Percentiles rank a stretch among this genome's conserved stretches.
These are phyloP conservation scores for Cyberlindnera americana DNA, from an alignment of 805 yeast species.

Conservation along the genomic window DNA sequence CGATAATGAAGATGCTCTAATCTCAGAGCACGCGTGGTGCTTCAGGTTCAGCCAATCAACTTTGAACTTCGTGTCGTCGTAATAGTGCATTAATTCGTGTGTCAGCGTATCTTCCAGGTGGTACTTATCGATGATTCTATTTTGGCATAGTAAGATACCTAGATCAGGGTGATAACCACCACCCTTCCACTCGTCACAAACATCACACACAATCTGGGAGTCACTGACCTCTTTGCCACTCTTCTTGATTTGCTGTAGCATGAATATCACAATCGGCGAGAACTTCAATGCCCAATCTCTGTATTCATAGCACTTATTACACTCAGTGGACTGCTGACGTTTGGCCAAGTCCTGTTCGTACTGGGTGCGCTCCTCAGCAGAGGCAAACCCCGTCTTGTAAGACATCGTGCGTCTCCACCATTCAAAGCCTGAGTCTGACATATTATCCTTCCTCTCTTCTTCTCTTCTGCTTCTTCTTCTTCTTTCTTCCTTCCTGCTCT, in stretches of 20 bases:
- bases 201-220: conserved; percentile 67
- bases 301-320: conserved; percentile 68
- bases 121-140: conserved; percentile 61
- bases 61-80: conserved; percentile 83
- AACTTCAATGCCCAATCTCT: conserved; percentile 76
- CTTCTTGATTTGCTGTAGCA: conserved; percentile 78
- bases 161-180: conserved; percentile 93
- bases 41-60: conserved; percentile 81
- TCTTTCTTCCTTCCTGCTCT: not conserved
- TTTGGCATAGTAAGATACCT: conserved; percentile 86
- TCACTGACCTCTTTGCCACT: conserved; percentile 45
- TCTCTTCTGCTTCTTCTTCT: no score
- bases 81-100: conserved; percentile 91
- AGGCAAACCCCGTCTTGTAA: conserved; percentile 67
- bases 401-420: conserved; percentile 79
- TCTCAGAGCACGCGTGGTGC: conserved; percentile 97
- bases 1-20: conserved; percentile 85
- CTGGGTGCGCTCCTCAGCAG: conserved; percentile 45
- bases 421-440: conserved; percentile 61
- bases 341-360: conserved; percentile 54
- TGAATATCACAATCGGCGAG: conserved; percentile 82
- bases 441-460: no score
- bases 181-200: conserved; percentile 76
- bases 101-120: conserved; percentile 88
- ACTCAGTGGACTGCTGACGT: conserved; percentile 47